These are phyloP conservation scores for Nannochloris sp. DNA, from an alignment of 139 green algal species.

Conservation along the genomic window DNA sequence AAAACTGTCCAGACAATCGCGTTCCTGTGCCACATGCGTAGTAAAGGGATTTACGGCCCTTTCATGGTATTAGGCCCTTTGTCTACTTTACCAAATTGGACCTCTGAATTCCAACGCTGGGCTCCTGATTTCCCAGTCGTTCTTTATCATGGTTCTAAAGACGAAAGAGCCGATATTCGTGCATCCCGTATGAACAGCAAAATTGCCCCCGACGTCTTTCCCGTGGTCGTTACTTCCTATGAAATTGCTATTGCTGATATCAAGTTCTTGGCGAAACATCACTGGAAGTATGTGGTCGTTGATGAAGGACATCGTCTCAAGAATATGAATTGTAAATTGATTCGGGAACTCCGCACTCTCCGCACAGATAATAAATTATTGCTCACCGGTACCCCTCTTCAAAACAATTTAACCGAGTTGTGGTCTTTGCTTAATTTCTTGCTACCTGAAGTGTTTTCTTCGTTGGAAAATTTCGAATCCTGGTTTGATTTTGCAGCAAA, in stretches of 20 bases:
- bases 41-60: slow-evolving; percentile 62
- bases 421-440: slow-evolving; percentile 99
- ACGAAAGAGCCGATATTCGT: slow-evolving; percentile 59
- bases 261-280: slow-evolving; percentile 66
- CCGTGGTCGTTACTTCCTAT: slow-evolving; percentile 87
- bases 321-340: slow-evolving; percentile 91
- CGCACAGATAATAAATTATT: slow-evolving; percentile 79
- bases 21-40: slow-evolving; percentile 82
- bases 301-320: slow-evolving; percentile 97
- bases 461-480: slow-evolving; percentile 75
- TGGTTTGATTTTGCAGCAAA: slow-evolving; percentile 82
- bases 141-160: slow-evolving; percentile 86
- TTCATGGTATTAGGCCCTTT: slow-evolving; percentile 87
- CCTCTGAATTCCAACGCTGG: slow-evolving; percentile 85
- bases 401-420: slow-evolving; percentile 97
- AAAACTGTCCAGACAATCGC: slow-evolving; percentile 97
- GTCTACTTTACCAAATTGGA: slow-evolving; percentile 91
- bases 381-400: slow-evolving; percentile 93
- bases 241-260: slow-evolving; percentile 89
- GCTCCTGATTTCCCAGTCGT: slow-evolving; percentile 69
- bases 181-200: slow-evolving; percentile 9
- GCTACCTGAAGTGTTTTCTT: slow-evolving; percentile 85
- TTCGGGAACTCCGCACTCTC: slow-evolving; percentile 81
- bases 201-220: slow-evolving; percentile 50
- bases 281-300: slow-evolving; percentile 86